Conservation (phyloP, 768 basidiomycete species). For the Pleurotus cornucopiae region DNA sequence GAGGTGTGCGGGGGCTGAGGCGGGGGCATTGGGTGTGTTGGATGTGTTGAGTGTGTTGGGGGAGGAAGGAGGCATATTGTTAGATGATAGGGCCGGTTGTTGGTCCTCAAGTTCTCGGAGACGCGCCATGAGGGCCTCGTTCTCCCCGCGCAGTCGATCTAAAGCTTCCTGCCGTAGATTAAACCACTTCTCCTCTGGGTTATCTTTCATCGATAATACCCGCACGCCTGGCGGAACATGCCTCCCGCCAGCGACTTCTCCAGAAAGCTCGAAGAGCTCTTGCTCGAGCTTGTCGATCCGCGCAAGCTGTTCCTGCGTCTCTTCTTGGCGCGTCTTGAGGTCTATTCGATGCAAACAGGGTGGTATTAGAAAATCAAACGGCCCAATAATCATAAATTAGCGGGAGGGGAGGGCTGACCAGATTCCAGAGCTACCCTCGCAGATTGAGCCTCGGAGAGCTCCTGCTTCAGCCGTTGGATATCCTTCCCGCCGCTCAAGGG, state of each 20-base stretch:
- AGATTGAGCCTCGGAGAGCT: constrained; percentile 32
- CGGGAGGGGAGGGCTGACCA: constrained; percentile 24
- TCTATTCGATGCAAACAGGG: no score
- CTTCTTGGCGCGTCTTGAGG: constrained; percentile 27
- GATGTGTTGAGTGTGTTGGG: neutral
- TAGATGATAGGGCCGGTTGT: constrained; percentile 15
- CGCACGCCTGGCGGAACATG: constrained; percentile 71
- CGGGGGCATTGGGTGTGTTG: neutral
- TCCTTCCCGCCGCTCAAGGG: constrained; percentile 18
- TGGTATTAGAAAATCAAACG: no score
- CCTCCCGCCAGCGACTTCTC: constrained; percentile 71
- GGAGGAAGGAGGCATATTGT: neutral
- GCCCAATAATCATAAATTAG: no score
- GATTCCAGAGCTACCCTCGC: constrained; percentile 32
- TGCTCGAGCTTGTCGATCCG: constrained; percentile 75
- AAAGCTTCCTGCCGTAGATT: constrained; percentile 72
- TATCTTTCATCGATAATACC: constrained; percentile 65
- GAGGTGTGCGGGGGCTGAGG: constrained; percentile 27
- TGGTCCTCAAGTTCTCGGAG: constrained; percentile 57
- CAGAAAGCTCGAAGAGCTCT: constrained; percentile 69
- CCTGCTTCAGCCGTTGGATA: constrained; percentile 33
- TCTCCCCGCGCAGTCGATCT: constrained; percentile 77
- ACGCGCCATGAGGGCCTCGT: constrained; percentile 70
- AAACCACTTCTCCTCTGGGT: constrained; percentile 81
- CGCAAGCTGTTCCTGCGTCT: constrained; percentile 33